phyloP scores from a whole-genome alignment of 495 filamentous ascomycete species.

The Glarea lozoyensis region DNA sequence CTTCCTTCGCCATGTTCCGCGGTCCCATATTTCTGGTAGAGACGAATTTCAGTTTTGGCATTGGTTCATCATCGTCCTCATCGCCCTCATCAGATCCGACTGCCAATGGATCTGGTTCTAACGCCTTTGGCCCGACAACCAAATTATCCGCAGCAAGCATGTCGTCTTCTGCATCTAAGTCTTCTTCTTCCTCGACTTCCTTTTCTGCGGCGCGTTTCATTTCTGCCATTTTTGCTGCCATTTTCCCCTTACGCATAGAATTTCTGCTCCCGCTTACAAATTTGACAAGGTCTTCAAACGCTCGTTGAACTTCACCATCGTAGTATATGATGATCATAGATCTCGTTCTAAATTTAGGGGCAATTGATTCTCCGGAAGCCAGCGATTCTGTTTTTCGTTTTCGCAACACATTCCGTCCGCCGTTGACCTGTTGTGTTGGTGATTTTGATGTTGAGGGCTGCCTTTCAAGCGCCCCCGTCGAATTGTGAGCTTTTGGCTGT shows the following conservation, averaged over 20 bases:
- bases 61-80: slow-evolving; percentile 17
- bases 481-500: slow-evolving; percentile 20
- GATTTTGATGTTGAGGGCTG: slow-evolving; percentile 13
- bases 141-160: background rate
- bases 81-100: slow-evolving; percentile 4
- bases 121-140: slow-evolving; percentile 1
- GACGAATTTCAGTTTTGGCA: slow-evolving; percentile 12
- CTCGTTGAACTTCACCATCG: slow-evolving; percentile 73
- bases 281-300: slow-evolving; percentile 72
- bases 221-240: slow-evolving; percentile 51
- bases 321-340: slow-evolving; percentile 84
- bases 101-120: background rate
- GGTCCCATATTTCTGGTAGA: slow-evolving; percentile 18
- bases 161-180: slow-evolving; percentile 2
- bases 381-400: slow-evolving; percentile 53
- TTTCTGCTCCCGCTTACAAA: slow-evolving; percentile 73
- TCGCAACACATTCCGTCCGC: slow-evolving; percentile 24
- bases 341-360: slow-evolving; percentile 55
- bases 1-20: too few relatives aligned
- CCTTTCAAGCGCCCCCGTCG: slow-evolving; percentile 7
- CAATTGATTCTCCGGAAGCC: slow-evolving; percentile 41
- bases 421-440: slow-evolving; percentile 29
- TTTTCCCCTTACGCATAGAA: slow-evolving; percentile 72
- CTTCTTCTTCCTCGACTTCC: slow-evolving; percentile 36
- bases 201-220: slow-evolving; percentile 44